Base-by-base conservation (phyloP, 352 stramenopile species). In the Phytophthora crassamura region DNA sequence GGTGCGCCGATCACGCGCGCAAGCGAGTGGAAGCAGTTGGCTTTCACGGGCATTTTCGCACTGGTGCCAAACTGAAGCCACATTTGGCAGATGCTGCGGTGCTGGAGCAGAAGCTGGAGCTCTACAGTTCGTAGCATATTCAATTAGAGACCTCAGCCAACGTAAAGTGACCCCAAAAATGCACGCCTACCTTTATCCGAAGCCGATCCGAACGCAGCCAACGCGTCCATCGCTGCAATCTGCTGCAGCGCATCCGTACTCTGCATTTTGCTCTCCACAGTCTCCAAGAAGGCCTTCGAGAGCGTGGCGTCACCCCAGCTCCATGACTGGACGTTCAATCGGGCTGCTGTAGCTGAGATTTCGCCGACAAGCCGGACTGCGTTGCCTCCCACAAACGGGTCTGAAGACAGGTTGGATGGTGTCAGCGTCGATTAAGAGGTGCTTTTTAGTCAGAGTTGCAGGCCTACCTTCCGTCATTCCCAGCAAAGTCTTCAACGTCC, bases 161-260 rank as follows among this genome's bases (percentile, higher is more conserved):
- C 34, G 18, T 20, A 1, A 40, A 7, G 41, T 30, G 12, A 49
- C 2, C 15, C 25, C 4, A 28, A 30, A 6, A 15, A 47, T 16
- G 9, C 22, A 25, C 7, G 32, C 60, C 40, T 32, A 95, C 87
- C 88, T 82, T 92, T 90, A 25, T 91, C 81, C 2, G 88, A 93
- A 4, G 88, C 88, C 6, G 79, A 90, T 10, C 75, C 84, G 52
- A 94, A 96, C 2, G 83, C 85, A 56, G 84, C 84, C 32, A 94
- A 69, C 7, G 84, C 86, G 42, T 96, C 88, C 85, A 94, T 94
- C 9, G 83, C 88, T 30, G 88, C 88, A 52, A 95, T 93, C 45
- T 93, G 80, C 64, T 95, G 74, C 8, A 91, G 69, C 15, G 75
- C 61, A 22, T 94, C 84, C 0, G 59, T 56, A 39, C 72, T 86